phyloP scores from a whole-genome alignment of 805 yeast species.

The Saturnispora saitoi region DNA sequence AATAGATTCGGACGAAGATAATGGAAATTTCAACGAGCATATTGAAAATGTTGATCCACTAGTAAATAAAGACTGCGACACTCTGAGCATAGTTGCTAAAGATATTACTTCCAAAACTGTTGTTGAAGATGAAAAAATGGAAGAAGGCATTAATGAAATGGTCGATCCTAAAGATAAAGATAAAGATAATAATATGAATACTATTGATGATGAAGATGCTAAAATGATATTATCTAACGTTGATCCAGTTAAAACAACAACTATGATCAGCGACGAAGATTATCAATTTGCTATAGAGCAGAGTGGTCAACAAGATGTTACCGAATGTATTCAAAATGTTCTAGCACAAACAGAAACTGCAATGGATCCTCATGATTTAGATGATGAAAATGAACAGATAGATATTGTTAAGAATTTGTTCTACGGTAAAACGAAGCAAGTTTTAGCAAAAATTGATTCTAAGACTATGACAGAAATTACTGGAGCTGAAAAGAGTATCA shows the following conservation, averaged over 20 bases:
- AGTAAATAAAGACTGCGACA: too few relatives aligned
- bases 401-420: conserved; percentile 77
- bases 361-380: conserved; percentile 54
- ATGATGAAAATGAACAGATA: conserved; percentile 69
- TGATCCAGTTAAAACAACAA: conserved; percentile 16
- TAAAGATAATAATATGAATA: not conserved
- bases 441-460: conserved; percentile 43
- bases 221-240: not conserved
- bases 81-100: conserved; percentile 20
- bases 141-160: not conserved
- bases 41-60: conserved; percentile 8
- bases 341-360: conserved; percentile 87
- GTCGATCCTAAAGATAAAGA: not conserved
- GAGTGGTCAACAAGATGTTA: conserved; percentile 95
- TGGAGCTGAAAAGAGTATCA: conserved; percentile 34
- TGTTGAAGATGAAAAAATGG: not conserved
- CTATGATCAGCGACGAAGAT: conserved; percentile 47
- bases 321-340: conserved; percentile 94
- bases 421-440: conserved; percentile 79
- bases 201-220: not conserved
- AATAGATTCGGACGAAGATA: not conserved
- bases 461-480: conserved; percentile 23
- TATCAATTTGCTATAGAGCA: conserved; percentile 67
- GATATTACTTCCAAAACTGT: not conserved
- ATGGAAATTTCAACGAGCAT: conserved; percentile 9